Conservation (phyloP, 257 asterid genomes). For the Salvia miltiorrhiza region DNA sequence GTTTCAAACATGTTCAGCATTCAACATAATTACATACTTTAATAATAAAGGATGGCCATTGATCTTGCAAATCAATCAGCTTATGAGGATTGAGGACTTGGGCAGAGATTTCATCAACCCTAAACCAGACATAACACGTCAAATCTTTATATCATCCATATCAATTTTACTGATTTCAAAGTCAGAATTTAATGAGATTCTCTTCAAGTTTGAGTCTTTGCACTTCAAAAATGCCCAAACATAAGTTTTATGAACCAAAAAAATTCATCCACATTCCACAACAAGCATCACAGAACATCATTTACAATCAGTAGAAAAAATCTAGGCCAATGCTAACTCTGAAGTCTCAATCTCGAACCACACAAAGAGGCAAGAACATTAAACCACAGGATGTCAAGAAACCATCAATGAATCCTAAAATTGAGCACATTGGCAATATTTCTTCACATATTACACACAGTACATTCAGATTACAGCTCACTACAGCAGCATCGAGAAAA, state of each 20-base stretch:
- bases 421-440: not conserved
- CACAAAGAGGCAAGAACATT: not conserved
- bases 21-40: too few species aligned
- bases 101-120: not conserved
- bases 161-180: not conserved
- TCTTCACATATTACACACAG: not conserved
- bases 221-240: not conserved
- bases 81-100: too few species aligned
- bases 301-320: not conserved
- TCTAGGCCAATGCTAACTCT: not conserved
- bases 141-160: not conserved
- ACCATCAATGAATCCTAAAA: not conserved
- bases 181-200: not conserved
- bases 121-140: not conserved
- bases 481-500: not conserved
- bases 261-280: not conserved
- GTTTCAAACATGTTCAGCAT: too few species aligned
- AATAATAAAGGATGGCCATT: too few species aligned
- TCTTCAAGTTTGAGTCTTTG: not conserved
- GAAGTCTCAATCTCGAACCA: not conserved
- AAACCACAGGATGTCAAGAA: not conserved
- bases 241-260: not conserved
- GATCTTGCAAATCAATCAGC: too few species aligned
- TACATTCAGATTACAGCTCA: conserved; percentile 8
- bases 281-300: not conserved